Percentiles rank a stretch among this genome's conserved stretches.
Conservation (phyloP, 805 yeast species). For the Yarrowia bubula region DNA sequence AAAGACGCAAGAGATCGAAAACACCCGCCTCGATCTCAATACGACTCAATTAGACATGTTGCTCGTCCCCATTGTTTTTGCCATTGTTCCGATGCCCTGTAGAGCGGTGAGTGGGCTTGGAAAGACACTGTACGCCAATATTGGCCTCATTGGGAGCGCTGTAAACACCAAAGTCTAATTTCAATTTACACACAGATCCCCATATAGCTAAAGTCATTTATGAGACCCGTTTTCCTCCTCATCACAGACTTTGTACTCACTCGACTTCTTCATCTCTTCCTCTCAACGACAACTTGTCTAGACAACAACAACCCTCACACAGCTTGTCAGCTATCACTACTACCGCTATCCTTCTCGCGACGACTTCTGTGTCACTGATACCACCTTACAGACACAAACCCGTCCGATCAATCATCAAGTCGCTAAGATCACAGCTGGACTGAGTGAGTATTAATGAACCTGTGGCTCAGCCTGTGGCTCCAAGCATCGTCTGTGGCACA, state of each 20-base stretch:
- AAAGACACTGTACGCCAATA: conserved; percentile 21
- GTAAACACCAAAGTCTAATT: conserved; percentile 16
- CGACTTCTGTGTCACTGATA: conserved; percentile 1
- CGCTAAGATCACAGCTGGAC: conserved; percentile 25
- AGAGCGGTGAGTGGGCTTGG: not conserved
- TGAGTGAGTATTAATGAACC: conserved; percentile 12
- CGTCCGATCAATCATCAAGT: not conserved
- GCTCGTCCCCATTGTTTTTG: not conserved
- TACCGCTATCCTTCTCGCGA: not conserved
- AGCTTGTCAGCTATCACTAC: conserved; percentile 13
- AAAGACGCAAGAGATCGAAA: not conserved
- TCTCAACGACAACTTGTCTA: not conserved
- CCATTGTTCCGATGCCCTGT: conserved; percentile 24
- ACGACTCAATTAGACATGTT: not conserved
- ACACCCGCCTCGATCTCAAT: not conserved
- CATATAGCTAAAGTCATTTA: conserved; percentile 22
- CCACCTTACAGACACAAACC: not conserved
- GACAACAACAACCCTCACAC: not conserved
- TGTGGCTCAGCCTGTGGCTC: not conserved
- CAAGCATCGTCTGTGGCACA: not conserved
- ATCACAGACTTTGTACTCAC: conserved; percentile 10
- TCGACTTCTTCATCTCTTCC: not conserved
- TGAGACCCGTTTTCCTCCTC: conserved; percentile 24
- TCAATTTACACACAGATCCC: conserved; percentile 8
- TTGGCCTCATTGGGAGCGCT: conserved; percentile 8